Evolutionary conservation across 2,329 filamentous ascomycete species (phyloP).

Genomic region (Didymella glomerata): DNA sequence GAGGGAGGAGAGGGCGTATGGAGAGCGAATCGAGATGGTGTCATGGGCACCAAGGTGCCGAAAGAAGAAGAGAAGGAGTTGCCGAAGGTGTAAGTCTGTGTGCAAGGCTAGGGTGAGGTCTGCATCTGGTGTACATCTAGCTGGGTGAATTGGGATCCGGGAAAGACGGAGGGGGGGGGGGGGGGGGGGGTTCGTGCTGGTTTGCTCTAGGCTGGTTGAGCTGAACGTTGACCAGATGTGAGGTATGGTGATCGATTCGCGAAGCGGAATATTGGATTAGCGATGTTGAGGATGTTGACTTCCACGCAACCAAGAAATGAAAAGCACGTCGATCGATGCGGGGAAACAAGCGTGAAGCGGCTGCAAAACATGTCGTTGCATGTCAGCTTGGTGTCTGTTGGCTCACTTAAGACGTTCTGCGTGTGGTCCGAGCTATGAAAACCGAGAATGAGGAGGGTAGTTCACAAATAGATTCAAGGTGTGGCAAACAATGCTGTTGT

Average conservation of each 20-base stretch:
- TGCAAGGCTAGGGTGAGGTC: background rate
- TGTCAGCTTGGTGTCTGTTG: background rate
- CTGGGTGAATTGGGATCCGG: background rate
- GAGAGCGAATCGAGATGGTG: slow-evolving; percentile 85
- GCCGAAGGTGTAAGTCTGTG: background rate
- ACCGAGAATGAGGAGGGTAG: background rate
- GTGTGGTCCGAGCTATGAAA: background rate
- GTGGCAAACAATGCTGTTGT: background rate
- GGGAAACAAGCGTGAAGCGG: slow-evolving; percentile 4
- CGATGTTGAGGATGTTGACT: background rate
- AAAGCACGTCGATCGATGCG: background rate
- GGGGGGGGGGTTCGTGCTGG: background rate
- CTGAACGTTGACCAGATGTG: background rate
- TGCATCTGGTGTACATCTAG: background rate
- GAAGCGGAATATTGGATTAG: background rate
- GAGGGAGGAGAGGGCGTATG: slow-evolving; percentile 78
- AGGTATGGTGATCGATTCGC: background rate
- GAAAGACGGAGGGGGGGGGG: background rate
- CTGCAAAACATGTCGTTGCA: slow-evolving; percentile 3
- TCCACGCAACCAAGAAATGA: background rate
- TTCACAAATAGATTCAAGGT: background rate
- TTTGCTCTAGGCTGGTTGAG: background rate
- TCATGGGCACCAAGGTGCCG: slow-evolving; percentile 61
- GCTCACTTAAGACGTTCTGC: background rate
- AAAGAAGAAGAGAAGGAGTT: slow-evolving; percentile 24